These are phyloP conservation scores for Aspergillus carlsbadensis DNA, from an alignment of 495 filamentous ascomycete genomes.

Conservation along the genomic window DNA sequence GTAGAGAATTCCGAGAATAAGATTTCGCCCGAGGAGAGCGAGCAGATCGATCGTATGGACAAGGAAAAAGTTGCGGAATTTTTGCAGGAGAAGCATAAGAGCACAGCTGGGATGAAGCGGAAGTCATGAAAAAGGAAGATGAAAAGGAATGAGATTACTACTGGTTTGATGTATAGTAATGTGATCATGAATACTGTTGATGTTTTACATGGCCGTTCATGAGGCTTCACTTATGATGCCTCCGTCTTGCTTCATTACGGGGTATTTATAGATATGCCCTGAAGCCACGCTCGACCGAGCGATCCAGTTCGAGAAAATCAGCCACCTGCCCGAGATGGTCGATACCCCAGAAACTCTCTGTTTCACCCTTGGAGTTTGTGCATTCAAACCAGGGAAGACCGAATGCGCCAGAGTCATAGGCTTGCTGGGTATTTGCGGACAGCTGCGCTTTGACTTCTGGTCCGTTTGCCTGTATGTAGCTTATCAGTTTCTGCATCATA, in stretches of 20 bases:
- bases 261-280: constrained; percentile 24
- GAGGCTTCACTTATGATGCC: too few species aligned
- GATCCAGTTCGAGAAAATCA: constrained; percentile 58
- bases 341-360: constrained; percentile 67
- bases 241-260: not conserved
- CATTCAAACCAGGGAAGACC: constrained; percentile 72
- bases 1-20: not conserved
- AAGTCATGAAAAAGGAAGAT: not conserved
- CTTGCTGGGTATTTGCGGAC: constrained; percentile 53
- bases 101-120: constrained; percentile 14
- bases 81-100: constrained; percentile 30
- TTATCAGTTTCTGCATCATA: not conserved
- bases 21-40: constrained; percentile 1
- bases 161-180: too few species aligned
- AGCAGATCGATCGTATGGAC: constrained; percentile 29
- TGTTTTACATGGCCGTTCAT: not conserved
- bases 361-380: constrained; percentile 57
- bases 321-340: constrained; percentile 67
- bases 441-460: constrained; percentile 54
- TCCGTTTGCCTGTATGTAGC: not conserved
- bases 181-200: not conserved
- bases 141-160: too few species aligned
- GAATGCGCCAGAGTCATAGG: constrained; percentile 64
- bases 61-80: constrained; percentile 34
- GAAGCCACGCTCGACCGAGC: constrained; percentile 30